A percentile compares a stretch with the other conserved stretches of the same genome.
Conservation (phyloP, 495 filamentous ascomycete species). For the Bryoglossum gracile region DNA sequence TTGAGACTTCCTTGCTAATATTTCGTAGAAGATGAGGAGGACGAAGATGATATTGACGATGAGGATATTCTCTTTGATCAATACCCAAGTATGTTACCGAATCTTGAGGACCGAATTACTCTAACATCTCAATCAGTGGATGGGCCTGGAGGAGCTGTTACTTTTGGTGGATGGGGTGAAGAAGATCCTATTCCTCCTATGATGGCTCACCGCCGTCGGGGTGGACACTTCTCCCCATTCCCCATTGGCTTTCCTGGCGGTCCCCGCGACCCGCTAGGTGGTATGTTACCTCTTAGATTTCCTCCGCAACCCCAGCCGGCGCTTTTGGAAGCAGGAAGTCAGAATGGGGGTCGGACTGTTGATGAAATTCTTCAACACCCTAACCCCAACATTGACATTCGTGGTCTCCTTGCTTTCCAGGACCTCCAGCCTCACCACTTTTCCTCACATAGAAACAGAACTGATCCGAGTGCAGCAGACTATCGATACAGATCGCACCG, state of each 20-base stretch:
- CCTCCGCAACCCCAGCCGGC: too few relatives aligned
- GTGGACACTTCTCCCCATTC: slow-evolving; percentile 17
- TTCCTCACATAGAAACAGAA: slow-evolving; percentile 5
- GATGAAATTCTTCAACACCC: background rate
- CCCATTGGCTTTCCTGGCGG: slow-evolving; percentile 38
- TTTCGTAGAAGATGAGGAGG: slow-evolving; percentile 50
- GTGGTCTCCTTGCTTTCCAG: background rate
- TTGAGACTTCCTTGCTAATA: too few relatives aligned
- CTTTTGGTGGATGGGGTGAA: slow-evolving; percentile 25
- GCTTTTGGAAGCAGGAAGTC: too few relatives aligned
- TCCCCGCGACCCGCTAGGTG: slow-evolving; percentile 36
- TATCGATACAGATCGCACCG: slow-evolving; percentile 22
- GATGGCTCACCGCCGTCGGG: slow-evolving; percentile 25
- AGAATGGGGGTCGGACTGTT: too few relatives aligned
- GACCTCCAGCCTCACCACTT: background rate
- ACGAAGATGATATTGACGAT: slow-evolving; percentile 65
- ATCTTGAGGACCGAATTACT: background rate
- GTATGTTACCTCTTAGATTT: slow-evolving; percentile 31
- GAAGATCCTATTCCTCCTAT: slow-evolving; percentile 32
- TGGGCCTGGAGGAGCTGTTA: slow-evolving; percentile 12
- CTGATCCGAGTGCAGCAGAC: slow-evolving; percentile 28
- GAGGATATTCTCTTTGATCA: slow-evolving; percentile 55
- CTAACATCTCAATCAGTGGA: slow-evolving; percentile 16
- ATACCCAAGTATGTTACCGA: slow-evolving; percentile 54
- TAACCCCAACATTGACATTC: background rate